Base-by-base conservation (phyloP, 257 asterid species). In the Capsicum baccatum region DNA sequence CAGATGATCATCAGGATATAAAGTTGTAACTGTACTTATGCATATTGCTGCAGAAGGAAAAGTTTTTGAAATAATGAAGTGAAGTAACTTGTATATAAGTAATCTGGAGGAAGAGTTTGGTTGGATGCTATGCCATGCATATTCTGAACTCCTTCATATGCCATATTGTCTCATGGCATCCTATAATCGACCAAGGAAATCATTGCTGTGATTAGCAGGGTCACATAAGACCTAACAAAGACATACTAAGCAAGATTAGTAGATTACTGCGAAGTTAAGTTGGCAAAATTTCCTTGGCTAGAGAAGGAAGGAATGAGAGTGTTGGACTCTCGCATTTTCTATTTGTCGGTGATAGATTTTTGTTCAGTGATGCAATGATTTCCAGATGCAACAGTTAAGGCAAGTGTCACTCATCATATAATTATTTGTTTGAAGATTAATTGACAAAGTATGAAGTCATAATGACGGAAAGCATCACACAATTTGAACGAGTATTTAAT, bases 101-200 rank as follows among this genome's bases (percentile, higher is more conserved):
- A 74, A 74, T 74, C 81, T 74, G 62, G 81, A 12, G 60, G 62
- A 74, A 50, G 62, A 74, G 42, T 74, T 73, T 19, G 59, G 60
- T 74, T 14, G 59, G 81, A 74, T 6, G 62, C 62, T 19, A 62
- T 50, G 62, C 42, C 81, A 74, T 74, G 11, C 62, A 50, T 74
- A 21, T 74, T 33, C 62, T 8, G 17, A 74, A 13, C 8, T 35
- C 81, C 81, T 50, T 26, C 81, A 50, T 74, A 74, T 74, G 5
- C 19, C 60, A 48, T 48, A 26, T 21, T 50, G 12, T 74, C 19
- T 74, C 80, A 74, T 12, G 62, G 62, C 16, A 54, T 33, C 44
- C 21, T 19, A 21, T 50, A 50, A 19, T 71, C 12, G 17, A 74
- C 21, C 59, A 74, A 6, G 47, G 10, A 74, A 50, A 50, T 50